These are phyloP conservation scores for Phytophthora agathidicida DNA, from an alignment of 352 stramenopile genomes.

Conservation along the genomic window DNA sequence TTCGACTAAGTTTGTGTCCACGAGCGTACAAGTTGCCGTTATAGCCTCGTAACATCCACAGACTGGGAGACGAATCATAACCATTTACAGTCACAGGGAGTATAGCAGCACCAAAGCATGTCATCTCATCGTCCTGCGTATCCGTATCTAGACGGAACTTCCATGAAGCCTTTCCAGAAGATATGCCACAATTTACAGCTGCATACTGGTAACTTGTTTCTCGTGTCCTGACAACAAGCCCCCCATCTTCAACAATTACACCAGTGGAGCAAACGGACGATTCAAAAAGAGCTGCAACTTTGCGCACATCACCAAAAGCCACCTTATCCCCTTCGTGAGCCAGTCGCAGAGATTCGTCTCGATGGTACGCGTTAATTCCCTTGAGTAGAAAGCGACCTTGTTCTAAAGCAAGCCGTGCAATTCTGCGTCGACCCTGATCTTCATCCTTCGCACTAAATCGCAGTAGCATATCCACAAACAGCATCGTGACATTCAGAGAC, in stretches of 20 bases:
- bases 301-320: conserved; percentile 62
- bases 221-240: conserved; percentile 73
- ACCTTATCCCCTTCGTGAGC: conserved; percentile 47
- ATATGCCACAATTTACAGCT: conserved; percentile 80
- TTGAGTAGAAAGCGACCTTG: conserved; percentile 50
- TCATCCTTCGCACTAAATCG: conserved; percentile 16
- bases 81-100: conserved; percentile 87
- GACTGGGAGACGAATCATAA: conserved; percentile 90
- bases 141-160: conserved; percentile 90
- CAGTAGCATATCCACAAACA: conserved; percentile 78
- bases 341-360: conserved; percentile 45
- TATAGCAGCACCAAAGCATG: conserved; percentile 90
- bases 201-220: conserved; percentile 91
- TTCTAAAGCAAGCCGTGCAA: conserved; percentile 51
- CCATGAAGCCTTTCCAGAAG: conserved; percentile 83
- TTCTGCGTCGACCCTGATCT: not conserved
- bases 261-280: conserved; percentile 77
- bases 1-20: conserved; percentile 84
- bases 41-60: conserved; percentile 93
- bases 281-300: conserved; percentile 81
- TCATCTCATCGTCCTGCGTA: conserved; percentile 92
- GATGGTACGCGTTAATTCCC: conserved; percentile 54
- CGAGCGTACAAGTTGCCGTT: conserved; percentile 92
- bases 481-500: conserved; percentile 69
- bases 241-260: conserved; percentile 80